A percentile compares a stretch with the other conserved stretches of the same genome.
These are phyloP conservation scores for Gracilaria caudata DNA, from an alignment of 23 red algal species.

Conservation along the genomic window DNA sequence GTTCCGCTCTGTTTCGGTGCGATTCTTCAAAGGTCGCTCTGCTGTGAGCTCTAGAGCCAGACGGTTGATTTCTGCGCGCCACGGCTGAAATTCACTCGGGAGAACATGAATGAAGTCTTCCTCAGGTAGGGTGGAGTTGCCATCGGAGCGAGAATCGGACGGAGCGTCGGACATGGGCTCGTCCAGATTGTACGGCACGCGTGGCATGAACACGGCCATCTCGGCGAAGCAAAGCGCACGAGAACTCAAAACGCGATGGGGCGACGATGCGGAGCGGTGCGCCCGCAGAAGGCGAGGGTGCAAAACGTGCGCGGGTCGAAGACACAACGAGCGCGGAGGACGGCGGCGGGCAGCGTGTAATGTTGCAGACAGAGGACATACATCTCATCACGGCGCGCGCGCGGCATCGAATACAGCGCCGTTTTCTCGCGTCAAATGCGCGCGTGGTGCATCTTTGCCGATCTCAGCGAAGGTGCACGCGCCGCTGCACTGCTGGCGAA, in stretches of 20 bases:
- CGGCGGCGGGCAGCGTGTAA: background rate
- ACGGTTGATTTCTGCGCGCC: slow-evolving; percentile 29
- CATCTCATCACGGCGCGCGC: slow-evolving; percentile 13
- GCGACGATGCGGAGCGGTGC: background rate
- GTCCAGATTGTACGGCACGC: background rate
- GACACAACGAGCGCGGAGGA: background rate
- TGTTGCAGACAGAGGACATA: background rate
- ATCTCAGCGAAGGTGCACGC: too few relatives aligned
- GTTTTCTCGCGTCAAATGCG: background rate
- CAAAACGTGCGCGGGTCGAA: too few relatives aligned
- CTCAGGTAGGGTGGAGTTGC: slow-evolving; percentile 9
- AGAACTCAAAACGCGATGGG: too few relatives aligned
- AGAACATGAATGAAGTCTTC: slow-evolving; percentile 1
- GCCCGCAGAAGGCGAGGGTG: background rate
- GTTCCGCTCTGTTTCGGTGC: slow-evolving; percentile 19
- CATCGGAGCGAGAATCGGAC: slow-evolving; percentile 5
- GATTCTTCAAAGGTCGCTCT: background rate
- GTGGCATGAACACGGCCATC: background rate
- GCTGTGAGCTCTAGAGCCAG: slow-evolving; percentile 16
- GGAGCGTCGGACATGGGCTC: slow-evolving; percentile 25
- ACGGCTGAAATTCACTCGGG: background rate
- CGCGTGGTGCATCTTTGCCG: too few relatives aligned
- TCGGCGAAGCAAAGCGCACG: background rate
- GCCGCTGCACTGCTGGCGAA: too few relatives aligned
- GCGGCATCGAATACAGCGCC: background rate